Evolutionary conservation across 2,329 filamentous ascomycete species (phyloP).

Genomic region (Calonectria leucothoes): DNA sequence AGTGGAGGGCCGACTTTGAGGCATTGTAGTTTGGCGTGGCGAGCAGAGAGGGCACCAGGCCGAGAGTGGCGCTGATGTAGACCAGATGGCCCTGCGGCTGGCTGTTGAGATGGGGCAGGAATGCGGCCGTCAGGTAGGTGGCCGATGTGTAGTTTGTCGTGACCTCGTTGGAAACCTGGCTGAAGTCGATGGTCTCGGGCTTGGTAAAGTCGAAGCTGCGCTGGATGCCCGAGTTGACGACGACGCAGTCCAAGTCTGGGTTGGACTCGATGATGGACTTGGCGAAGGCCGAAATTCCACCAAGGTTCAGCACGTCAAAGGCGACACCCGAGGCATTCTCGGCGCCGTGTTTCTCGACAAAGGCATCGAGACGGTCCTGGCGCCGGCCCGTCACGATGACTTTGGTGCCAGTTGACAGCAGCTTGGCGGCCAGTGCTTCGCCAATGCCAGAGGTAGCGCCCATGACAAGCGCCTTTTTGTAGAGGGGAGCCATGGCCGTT

Average conservation of each 20-base stretch:
- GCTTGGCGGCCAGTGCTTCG: conserved; percentile 44
- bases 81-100: conserved; percentile 22
- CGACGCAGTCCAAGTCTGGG: conserved; percentile 54
- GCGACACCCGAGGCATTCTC: conserved; percentile 48
- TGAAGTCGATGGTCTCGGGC: conserved; percentile 40
- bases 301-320: conserved; percentile 57
- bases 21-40: conserved; percentile 36
- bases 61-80: conserved; percentile 29
- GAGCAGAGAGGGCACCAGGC: conserved; percentile 25
- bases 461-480: conserved; percentile 54
- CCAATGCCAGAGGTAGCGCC: conserved; percentile 40
- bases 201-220: conserved; percentile 45
- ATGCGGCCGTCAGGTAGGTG: conserved; percentile 33
- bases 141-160: conserved; percentile 35
- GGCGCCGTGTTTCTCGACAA: conserved; percentile 56
- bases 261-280: conserved; percentile 13
- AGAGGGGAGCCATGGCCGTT: conserved; percentile 19
- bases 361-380: conserved; percentile 59
- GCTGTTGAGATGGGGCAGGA: conserved; percentile 34
- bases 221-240: conserved; percentile 70
- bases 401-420: conserved; percentile 53
- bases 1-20: conserved; percentile 37
- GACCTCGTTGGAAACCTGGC: conserved; percentile 30
- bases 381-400: conserved; percentile 61
- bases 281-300: conserved; percentile 41